Evolutionary conservation across 208 protist species (phyloP), one percentile per base, ranked within the genome.

Genomic region (Acanthamoeba castellanii): DNA sequence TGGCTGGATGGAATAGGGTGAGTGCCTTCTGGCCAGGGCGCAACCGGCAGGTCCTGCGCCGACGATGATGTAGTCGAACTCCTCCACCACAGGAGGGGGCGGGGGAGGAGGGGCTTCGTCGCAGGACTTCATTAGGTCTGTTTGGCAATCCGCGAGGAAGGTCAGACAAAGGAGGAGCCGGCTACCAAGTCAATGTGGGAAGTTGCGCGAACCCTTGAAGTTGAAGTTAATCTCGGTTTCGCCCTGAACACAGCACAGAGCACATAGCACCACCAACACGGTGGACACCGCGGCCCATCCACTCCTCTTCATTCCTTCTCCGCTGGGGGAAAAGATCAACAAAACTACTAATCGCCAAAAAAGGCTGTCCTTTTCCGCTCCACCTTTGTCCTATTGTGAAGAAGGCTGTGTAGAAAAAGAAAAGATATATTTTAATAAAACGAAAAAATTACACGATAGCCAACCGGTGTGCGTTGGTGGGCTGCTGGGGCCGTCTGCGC

Each of bases 31-130:
- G 0, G 97, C 97, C 5, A 97, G 16, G 9, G 97, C 87, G 90
- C 96, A 97, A 18, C 97, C 97, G 14, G 97, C 97, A n/a, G 95
- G 95, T 8, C 97, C 97, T 68, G 94, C 96, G 34, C 97, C 97
- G 1, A 97, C 94, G 64, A 97, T 95, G 37, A 97, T 88, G 82
- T 97, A 97, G 95, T 97, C 96, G 47, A 84, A 97, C 32, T 74
- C 30, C 18, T 88, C 50, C 50, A 55, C 13, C 5, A 55, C 50
- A 55, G 50, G 50, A 55, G 59, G 59, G 22, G 59, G 59, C 59
- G 59, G 59, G 18, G 11, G 59, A n/a, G 64, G 64, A 8, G 64
- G 27, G 6, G 3, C 64, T 70, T 32, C 27, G 64, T 4, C 27
- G n/a, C 64, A 27, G 3, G 27, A 34, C 6, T 34, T 6, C 27